Evolutionary conservation across 192 early-diverging fungal species (phyloP), one percentile per base, ranked within the genome.

Genomic region (Coemansia pectinata): DNA sequence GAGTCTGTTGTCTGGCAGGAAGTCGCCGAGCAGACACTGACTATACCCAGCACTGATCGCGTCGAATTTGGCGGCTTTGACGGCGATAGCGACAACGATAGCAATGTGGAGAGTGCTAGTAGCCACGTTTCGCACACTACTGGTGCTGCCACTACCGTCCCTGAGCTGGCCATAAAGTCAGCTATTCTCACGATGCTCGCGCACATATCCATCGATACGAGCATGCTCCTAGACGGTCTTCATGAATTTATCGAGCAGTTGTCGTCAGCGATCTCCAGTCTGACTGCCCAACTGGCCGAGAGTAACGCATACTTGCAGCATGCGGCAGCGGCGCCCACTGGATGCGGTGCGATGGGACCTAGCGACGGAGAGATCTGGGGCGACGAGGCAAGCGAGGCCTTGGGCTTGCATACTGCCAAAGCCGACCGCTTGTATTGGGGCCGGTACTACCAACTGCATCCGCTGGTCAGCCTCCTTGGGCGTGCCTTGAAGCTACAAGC

Each of bases 391-490:
- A 73, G 53, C 39, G 48, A 29, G 8, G 80, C 76, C 9, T 63
- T 83, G 40, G 80, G 80, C 5, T 50, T 78, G 41, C 40, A 69
- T 52, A 38, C 59, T 6, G 50, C 68, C 29, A 60, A 52, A 31
- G 62, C 27, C n/a, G 63, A 50, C 15, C 62, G 69, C 21, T 48
- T 83, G 53, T 77, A 71, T 59, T 83, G 80, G 80, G 80, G 80
- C 21, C 40, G 61, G 10, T 83, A 72, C 52, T 57, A 83, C 42
- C 80, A 83, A 59, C 47, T 74, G 2, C 41, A 63, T 25, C 71
- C 80, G 14, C 42, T 83, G 19, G 75, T 77, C 36, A 62, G 72
- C n/a, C 69, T 83, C 2, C 62, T 83, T 14, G 80, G 80, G 5
- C 72, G 80, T 9, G 64, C 65, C 33, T 23, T 82, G n/a, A 45